Evolutionary conservation across 2,329 filamentous ascomycete genomes (phyloP).

Genomic region (Amesomyces nigricolor): DNA sequence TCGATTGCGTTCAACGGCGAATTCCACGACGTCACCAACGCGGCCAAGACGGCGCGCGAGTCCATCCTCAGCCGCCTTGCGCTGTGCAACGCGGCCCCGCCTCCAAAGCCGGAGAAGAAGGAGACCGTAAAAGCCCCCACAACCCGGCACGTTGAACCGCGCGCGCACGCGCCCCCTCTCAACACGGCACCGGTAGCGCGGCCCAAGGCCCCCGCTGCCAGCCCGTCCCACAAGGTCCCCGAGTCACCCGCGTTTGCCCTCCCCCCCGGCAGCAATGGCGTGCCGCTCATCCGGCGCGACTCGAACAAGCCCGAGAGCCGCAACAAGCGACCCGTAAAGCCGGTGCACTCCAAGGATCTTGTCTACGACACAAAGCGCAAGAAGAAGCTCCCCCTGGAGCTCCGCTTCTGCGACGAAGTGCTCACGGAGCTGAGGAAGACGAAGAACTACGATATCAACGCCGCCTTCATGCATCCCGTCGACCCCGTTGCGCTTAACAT

Average conservation of each 20-base stretch:
- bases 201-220: conserved; percentile 22
- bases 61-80: conserved; percentile 44
- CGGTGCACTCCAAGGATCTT: conserved; percentile 85
- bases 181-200: conserved; percentile 31
- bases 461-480: conserved; percentile 75
- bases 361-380: conserved; percentile 79
- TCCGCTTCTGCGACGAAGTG: conserved; percentile 83
- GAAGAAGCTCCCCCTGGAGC: conserved; percentile 82
- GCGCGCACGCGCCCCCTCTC: conserved; percentile 26
- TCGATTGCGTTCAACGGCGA: conserved; percentile 76
- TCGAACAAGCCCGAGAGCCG: conserved; percentile 71
- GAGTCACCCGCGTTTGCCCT: conserved; percentile 58
- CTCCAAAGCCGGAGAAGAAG: conserved; percentile 58
- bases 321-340: conserved; percentile 89
- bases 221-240: conserved; percentile 32
- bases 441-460: conserved; percentile 62
- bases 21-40: conserved; percentile 63
- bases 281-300: conserved; percentile 79
- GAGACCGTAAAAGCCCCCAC: conserved; percentile 41
- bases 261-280: conserved; percentile 58
- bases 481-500: conserved; percentile 93
- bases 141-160: conserved; percentile 42
- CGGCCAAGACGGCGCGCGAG: conserved; percentile 51
- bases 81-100: conserved; percentile 46
- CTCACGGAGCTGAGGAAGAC: conserved; percentile 70